These are phyloP conservation scores for Globisporangium spinosum DNA, from an alignment of 352 stramenopile genomes.

Conservation along the genomic window DNA sequence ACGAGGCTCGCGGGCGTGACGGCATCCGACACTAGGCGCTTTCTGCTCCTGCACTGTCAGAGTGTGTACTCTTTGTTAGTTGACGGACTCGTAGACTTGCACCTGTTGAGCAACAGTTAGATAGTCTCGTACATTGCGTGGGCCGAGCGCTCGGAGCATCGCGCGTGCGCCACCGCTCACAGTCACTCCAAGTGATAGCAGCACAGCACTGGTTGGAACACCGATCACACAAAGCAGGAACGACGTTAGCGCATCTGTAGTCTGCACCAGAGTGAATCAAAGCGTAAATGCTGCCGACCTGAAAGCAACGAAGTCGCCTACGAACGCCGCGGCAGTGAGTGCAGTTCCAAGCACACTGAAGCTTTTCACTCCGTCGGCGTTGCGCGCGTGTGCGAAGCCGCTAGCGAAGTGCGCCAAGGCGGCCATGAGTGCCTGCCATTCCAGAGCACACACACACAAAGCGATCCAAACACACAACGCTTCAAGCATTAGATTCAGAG, in stretches of 20 bases:
- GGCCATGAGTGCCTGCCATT: not conserved
- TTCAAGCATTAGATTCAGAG: not conserved
- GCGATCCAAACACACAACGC: not conserved
- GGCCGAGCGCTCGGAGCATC: constrained; percentile 6
- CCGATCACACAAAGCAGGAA: not conserved
- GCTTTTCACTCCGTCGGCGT: not conserved
- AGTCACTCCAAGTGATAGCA: constrained; percentile 21
- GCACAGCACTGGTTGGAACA: constrained; percentile 11
- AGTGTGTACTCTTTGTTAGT: not conserved
- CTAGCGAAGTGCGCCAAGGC: not conserved
- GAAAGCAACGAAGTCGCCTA: constrained; percentile 19
- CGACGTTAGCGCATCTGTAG: not conserved
- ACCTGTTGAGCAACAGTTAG: not conserved
- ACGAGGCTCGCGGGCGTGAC: constrained; percentile 1
- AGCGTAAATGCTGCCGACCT: constrained; percentile 8
- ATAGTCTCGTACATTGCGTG: constrained; percentile 1
- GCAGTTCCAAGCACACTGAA: not conserved
- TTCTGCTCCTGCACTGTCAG: constrained; percentile 9
- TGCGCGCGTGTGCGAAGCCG: not conserved
- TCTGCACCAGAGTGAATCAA: not conserved
- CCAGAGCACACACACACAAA: not conserved
- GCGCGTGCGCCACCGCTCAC: constrained; percentile 9
- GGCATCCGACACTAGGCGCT: not conserved
- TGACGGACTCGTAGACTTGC: not conserved
- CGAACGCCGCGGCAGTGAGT: not conserved